Percentiles rank a stretch among this genome's conserved stretches.
phyloP scores from a whole-genome alignment of 176 grass and related monocot species.

The Zizania latifolia region DNA sequence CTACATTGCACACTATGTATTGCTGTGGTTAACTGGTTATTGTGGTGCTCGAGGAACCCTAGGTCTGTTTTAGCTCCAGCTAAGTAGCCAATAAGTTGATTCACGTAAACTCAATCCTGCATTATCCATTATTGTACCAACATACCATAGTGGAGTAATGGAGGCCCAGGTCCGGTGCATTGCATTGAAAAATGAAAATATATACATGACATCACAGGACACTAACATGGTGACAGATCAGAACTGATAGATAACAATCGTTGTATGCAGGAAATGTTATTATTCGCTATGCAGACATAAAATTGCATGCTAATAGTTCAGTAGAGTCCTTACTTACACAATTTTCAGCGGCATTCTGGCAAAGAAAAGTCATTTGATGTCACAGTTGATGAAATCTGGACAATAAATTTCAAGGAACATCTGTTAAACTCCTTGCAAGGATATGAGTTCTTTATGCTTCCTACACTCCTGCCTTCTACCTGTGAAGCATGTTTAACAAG shows the following conservation, averaged over 20 bases:
- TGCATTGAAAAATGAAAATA: background rate
- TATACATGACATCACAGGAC: background rate
- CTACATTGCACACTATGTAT: background rate
- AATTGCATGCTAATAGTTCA: background rate
- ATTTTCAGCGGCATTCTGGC: background rate
- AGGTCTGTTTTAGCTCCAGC: slow-evolving; percentile 7
- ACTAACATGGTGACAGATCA: background rate
- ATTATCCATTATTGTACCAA: background rate
- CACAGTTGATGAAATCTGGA: background rate
- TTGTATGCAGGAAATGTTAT: background rate
- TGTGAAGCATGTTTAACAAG: background rate
- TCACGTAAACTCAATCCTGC: background rate
- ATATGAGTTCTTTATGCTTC: background rate
- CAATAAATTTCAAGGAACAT: background rate
- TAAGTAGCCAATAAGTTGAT: background rate
- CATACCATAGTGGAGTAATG: background rate
- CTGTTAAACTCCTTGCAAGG: background rate
- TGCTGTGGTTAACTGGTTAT: background rate
- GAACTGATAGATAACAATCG: background rate
- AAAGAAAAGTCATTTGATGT: background rate
- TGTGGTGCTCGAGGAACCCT: slow-evolving; percentile 16
- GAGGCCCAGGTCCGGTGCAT: background rate
- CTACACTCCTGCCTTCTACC: background rate
- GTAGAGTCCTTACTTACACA: background rate
- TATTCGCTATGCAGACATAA: background rate